Evolutionary conservation across 2,329 filamentous ascomycete genomes (phyloP), one percentile per base, ranked within the genome.

Genomic region (Hypoxylon sp.): DNA sequence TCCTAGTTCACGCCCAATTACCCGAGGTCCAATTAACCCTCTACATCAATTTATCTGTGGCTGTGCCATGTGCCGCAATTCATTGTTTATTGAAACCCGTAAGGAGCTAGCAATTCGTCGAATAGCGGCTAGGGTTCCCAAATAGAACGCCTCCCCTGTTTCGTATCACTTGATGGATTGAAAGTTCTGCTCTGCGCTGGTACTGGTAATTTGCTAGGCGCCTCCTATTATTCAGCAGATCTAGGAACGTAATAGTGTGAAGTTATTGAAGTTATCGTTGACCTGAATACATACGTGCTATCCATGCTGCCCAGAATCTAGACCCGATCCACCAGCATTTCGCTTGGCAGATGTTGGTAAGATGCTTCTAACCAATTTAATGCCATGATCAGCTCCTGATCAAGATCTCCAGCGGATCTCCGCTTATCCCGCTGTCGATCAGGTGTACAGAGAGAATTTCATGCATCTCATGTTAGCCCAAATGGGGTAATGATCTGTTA

Each of bases 321-420:
- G 58, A 57, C 48, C 43, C 14, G 39, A 46, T 45, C 39, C n/a
- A 37, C 45, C 14, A 57, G 47, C 41, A 39, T 50, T 45, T 52
- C 16, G 23, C 55, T 52, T 50, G 16, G 55, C 53, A 29, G 54
- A 43, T 57, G 43, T 29, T 55, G 21, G 34, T 25, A n/a, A 41
- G 61, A 65, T 63, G 59, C 41, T 61, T 51, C 61, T 65, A 67
- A 63, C 64, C 53, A 43, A 14, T 61, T 67, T 45, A 39, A 59
- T 63, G 29, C 45, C 29, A 58, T 61, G 68, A 70, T 68, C 65
- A 65, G 55, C 68, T 43, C 50, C 53, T 34, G 34, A 62, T 59
- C 62, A 65, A 68, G 68, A 70, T 70, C 65, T 61, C 25, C 25
- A 50, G 53, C 41, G 55, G 61, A 50, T 41, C 47, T 32, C 12